Evolutionary conservation across 331 rosid species (phyloP).

Genomic region (Dryas integrifolia): DNA sequence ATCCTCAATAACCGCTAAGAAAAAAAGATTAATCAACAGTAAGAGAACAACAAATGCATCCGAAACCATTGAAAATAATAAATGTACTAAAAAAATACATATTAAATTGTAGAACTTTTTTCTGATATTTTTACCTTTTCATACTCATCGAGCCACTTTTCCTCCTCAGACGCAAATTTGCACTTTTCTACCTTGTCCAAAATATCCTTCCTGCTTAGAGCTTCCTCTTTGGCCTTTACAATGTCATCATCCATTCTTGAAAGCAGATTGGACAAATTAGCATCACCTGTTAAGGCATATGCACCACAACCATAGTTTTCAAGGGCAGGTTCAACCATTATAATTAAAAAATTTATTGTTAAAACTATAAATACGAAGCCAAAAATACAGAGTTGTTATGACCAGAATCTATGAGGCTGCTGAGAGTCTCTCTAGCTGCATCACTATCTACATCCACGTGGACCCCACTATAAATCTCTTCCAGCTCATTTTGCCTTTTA

Average conservation of each 20-base stretch:
- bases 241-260: conserved; percentile 84
- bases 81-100: neutral
- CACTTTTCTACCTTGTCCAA: conserved; percentile 87
- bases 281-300: conserved; percentile 49
- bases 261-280: conserved; percentile 64
- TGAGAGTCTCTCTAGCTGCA: conserved; percentile 61
- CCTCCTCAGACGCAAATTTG: conserved; percentile 83
- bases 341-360: neutral
- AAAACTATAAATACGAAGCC: neutral
- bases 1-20: neutral
- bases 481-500: conserved; percentile 80
- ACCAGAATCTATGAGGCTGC: conserved; percentile 74
- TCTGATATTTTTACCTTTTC: conserved; percentile 59
- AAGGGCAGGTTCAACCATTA: neutral
- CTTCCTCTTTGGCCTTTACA: conserved; percentile 76
- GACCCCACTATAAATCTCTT: conserved; percentile 74
- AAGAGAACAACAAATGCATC: neutral
- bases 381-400: conserved; percentile 3
- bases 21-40: neutral
- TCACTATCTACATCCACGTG: conserved; percentile 77
- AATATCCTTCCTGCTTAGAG: conserved; percentile 83
- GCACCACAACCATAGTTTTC: neutral
- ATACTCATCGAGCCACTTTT: conserved; percentile 90
- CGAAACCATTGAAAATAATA: neutral
- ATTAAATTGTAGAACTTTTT: neutral